Base-by-base conservation (phyloP, 108 stramenopile genomes). In the Cyclotella baltica region DNA sequence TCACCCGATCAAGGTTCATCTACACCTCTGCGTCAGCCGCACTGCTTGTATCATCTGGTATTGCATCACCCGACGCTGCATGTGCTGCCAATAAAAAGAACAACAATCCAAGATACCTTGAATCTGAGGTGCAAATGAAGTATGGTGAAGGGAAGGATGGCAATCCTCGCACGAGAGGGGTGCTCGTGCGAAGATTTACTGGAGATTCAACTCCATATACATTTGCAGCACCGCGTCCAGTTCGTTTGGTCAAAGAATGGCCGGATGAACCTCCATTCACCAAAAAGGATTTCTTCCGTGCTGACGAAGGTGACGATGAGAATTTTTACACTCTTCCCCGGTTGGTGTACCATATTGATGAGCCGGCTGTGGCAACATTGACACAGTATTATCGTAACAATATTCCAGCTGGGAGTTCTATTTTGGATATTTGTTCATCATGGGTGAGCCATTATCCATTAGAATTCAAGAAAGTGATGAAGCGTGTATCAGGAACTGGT, bases 351-450 rank as follows among this genome's bases (percentile, higher is more conserved):
- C 98, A 98, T 65, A 97, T 97, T 74, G 97, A 97, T 80, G 95
- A 96, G 75, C 89, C 89, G 16, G 93, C 93, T 10, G 90, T 93
- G 8, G 88, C 91, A 9, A 79, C 92, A 30, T 59, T 96, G 43
- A 94, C 93, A 16, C 93, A 96, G 62, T 98, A 96, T 73, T 98
- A 98, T 77, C 77, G 93, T 31, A 91, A 88, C 51, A 90, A 86
- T 47, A 91, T 98, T 51, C 84, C 83, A 13, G 59, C 76, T 5
- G 86, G 82, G 13, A 88, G 88, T 13, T 84, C 85, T 25, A 91
- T 98, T 62, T 79, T 98, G 52, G 98, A 98, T 85, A 97, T 98
- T 73, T 98, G 97, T 70, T 94, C 93, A 38, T 90, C 88, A 4
- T 98, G 98, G 98, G 97, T 98, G 27, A 88, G 86, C 64, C 96